A percentile compares a stretch with the other conserved stretches of the same genome.
Evolutionary conservation across 2,329 filamentous ascomycete genomes (phyloP).

Genomic region (Hortaea werneckii): DNA sequence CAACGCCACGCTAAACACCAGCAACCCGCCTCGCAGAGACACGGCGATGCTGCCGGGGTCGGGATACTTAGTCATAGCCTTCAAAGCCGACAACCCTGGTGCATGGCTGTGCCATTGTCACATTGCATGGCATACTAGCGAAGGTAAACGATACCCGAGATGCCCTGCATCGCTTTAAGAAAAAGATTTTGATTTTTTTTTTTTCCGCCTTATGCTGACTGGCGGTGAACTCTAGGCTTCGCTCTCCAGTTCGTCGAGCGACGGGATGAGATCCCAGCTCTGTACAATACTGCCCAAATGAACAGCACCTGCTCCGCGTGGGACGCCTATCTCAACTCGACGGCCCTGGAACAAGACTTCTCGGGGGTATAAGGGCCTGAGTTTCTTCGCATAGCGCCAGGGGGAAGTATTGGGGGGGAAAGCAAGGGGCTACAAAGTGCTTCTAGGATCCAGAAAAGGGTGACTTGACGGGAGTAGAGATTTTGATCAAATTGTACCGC

Average conservation of each 20-base stretch:
- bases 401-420: too few relatives aligned
- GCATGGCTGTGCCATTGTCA: constrained; percentile 21
- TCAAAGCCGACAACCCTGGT: constrained; percentile 25
- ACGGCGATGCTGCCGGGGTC: constrained; percentile 23
- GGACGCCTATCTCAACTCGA: not conserved
- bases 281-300: constrained; percentile 1
- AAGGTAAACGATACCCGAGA: not conserved
- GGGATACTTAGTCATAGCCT: constrained; percentile 25
- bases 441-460: too few relatives aligned
- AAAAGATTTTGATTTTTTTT: too few relatives aligned
- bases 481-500: too few relatives aligned
- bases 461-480: too few relatives aligned
- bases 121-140: constrained; percentile 21
- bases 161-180: too few relatives aligned
- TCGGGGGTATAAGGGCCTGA: not conserved
- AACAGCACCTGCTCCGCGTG: not conserved
- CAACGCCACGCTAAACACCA: constrained; percentile 20
- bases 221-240: not conserved
- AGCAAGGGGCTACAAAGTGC: too few relatives aligned
- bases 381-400: too few relatives aligned
- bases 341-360: constrained; percentile 1
- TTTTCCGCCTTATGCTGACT: too few relatives aligned
- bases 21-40: constrained; percentile 24
- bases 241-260: constrained; percentile 6
- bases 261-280: constrained; percentile 4